Evolutionary conservation across 495 filamentous ascomycete species (phyloP), one percentile per base, ranked within the genome.

Genomic region (Aspergillus hancockii): DNA sequence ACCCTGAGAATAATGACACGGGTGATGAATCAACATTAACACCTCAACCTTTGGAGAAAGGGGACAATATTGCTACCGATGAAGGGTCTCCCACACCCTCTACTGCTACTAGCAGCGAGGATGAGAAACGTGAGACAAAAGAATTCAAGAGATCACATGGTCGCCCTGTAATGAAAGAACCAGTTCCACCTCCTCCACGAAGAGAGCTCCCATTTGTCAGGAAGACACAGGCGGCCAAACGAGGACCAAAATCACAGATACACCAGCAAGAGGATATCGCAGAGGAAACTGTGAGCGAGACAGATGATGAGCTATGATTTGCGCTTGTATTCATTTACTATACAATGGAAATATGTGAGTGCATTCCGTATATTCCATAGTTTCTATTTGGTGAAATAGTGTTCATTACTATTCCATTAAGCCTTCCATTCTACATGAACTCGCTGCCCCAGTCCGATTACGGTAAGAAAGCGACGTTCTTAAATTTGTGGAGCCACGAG

Each of bases 241-340:
- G 38, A 54, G 22, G 18, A 22, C 19, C 18, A 45, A n/a, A 18
- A 52, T 52, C 34, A 30, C 41, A 50, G 31, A 46, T 12, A n/a
- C n/a, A 58, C 57, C 40, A 49, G 55, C 14, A 54, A 21, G 55
- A 60, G 18, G 55, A 60, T 19, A 62, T 58, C 2, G 60, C 60
- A 2, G 74, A 73, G 22, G 74, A 71, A 36, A 76, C 68, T 14
- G 73, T 67, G 45, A 80, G 79, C 30, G 81, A 80, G 56, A 77
- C 72, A 3, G 81, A 84, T 64, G 81, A 84, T 62, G 80, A 83
- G 58, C 63, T 83, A 59, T 82, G 62, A 71, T 16, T 25, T 6
- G 54, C 43, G 18, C 19, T 10, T 3, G 43, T 12, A 54, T 46
- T 52, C 13, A 53, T 38, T 25, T 41, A n/a, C 8, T 10, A 36